These are phyloP conservation scores for Metarhizium album DNA, from an alignment of 2,329 filamentous ascomycete genomes.

Conservation along the genomic window DNA sequence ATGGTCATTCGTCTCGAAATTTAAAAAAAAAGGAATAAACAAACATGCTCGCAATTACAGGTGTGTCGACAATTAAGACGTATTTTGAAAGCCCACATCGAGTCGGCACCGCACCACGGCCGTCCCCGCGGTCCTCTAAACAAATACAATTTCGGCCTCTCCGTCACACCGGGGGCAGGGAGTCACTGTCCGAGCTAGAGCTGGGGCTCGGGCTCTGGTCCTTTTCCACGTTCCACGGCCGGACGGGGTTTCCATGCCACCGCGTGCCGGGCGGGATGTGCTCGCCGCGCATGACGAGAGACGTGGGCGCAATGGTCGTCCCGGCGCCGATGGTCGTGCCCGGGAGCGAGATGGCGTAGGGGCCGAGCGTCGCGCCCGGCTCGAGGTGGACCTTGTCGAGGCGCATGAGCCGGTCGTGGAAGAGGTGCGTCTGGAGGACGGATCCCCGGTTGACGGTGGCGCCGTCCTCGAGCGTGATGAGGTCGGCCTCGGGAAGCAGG, in stretches of 20 bases:
- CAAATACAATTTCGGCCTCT: too few species aligned
- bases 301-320: slow-evolving; percentile 10
- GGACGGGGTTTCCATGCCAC: slow-evolving; percentile 13
- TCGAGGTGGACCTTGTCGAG: slow-evolving; percentile 11
- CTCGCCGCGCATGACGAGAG: slow-evolving; percentile 14
- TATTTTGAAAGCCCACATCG: too few species aligned
- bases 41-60: too few species aligned
- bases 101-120: too few species aligned
- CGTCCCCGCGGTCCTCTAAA: too few species aligned
- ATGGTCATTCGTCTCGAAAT: too few species aligned
- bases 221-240: slow-evolving; percentile 7
- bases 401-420: slow-evolving; percentile 14
- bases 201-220: not conserved
- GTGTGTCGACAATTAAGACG: too few species aligned
- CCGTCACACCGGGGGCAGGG: not conserved
- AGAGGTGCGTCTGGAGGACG: slow-evolving; percentile 13
- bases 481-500: slow-evolving; percentile 12
- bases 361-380: slow-evolving; percentile 11
- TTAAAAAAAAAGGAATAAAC: too few species aligned
- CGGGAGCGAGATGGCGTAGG: slow-evolving; percentile 10
- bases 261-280: slow-evolving; percentile 10
- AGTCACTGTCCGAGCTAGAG: not conserved
- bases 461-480: slow-evolving; percentile 10
- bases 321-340: slow-evolving; percentile 11
- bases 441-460: slow-evolving; percentile 12